These are phyloP conservation scores for Limnanthes douglasii DNA, from an alignment of 345 rosid genomes.

Conservation along the genomic window DNA sequence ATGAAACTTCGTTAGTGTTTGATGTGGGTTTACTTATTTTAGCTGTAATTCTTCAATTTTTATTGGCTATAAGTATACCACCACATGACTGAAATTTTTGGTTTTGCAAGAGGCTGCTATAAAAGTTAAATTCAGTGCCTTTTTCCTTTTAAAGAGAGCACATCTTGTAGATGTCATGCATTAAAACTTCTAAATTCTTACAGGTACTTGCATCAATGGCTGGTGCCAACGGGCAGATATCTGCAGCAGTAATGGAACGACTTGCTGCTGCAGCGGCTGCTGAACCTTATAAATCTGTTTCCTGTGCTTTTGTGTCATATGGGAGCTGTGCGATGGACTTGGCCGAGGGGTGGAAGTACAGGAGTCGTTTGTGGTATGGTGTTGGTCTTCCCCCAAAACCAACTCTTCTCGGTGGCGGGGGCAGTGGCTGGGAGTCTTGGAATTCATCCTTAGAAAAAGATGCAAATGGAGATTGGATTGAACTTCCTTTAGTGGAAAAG, in stretches of 20 bases:
- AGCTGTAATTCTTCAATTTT: no score
- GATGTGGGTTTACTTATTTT: neutral
- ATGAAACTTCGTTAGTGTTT: neutral
- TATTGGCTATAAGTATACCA: no score
- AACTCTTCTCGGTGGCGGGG: constrained; percentile 73
- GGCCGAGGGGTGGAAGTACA: constrained; percentile 95
- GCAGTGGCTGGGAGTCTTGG: constrained; percentile 90
- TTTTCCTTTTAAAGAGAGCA: neutral
- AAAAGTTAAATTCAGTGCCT: neutral
- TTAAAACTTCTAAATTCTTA: no score
- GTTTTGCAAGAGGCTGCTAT: no score
- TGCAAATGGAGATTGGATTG: constrained; percentile 92
- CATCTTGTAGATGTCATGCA: no score
- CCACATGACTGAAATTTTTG: no score
- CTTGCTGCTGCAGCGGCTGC: constrained; percentile 96
- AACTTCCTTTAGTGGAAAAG: constrained; percentile 85
- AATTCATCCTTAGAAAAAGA: constrained; percentile 76
- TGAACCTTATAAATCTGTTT: constrained; percentile 94
- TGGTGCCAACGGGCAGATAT: constrained; percentile 89
- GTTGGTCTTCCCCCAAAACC: constrained; percentile 65
- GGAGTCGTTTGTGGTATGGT: constrained; percentile 96
- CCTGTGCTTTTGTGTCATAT: constrained; percentile 95
- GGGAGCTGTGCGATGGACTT: constrained; percentile 92
- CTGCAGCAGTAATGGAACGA: constrained; percentile 85
- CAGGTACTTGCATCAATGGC: constrained; percentile 99